phyloP scores from a whole-genome alignment of 1,284 basidiomycete species.

The Cryptococcus sp. region DNA sequence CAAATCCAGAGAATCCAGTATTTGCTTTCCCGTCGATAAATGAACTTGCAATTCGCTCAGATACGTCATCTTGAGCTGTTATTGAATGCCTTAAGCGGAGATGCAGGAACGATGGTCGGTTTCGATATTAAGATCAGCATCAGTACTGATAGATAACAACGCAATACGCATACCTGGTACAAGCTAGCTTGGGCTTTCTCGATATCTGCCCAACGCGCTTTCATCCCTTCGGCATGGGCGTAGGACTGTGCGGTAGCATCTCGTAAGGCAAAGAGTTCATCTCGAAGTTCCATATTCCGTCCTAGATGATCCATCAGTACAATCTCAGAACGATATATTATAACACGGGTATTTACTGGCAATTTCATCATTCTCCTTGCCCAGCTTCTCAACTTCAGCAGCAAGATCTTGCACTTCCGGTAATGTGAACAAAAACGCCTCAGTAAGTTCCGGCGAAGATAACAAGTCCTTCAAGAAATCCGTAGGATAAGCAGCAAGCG shows the following conservation, averaged over 20 bases:
- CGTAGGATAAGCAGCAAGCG: conserved; percentile 36
- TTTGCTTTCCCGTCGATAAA: conserved; percentile 63
- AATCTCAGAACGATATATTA: background rate
- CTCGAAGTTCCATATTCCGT: conserved; percentile 68
- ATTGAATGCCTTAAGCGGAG: conserved; percentile 79
- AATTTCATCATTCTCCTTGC: conserved; percentile 73
- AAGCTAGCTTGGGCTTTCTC: conserved; percentile 80
- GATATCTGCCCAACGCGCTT: conserved; percentile 73
- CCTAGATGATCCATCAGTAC: conserved; percentile 49
- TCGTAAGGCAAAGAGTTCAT: conserved; percentile 65
- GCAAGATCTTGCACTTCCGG: conserved; percentile 67
- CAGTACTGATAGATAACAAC: background rate
- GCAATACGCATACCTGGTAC: conserved; percentile 61
- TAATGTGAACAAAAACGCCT: conserved; percentile 76
- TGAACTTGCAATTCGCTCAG: conserved; percentile 70
- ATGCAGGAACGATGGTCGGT: conserved; percentile 75
- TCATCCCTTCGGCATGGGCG: conserved; percentile 71
- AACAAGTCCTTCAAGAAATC: conserved; percentile 73
- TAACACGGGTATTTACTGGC: conserved; percentile 58
- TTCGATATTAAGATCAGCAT: conserved; percentile 55
- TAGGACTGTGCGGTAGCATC: conserved; percentile 78
- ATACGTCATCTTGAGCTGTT: conserved; percentile 79
- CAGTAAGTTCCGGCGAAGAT: conserved; percentile 73
- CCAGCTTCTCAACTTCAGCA: conserved; percentile 67
- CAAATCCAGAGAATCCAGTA: conserved; percentile 13